Evolutionary conservation across 2,329 filamentous ascomycete genomes (phyloP), one percentile per base, ranked within the genome.

Genomic region (Lasiodiplodia hormozganensis): DNA sequence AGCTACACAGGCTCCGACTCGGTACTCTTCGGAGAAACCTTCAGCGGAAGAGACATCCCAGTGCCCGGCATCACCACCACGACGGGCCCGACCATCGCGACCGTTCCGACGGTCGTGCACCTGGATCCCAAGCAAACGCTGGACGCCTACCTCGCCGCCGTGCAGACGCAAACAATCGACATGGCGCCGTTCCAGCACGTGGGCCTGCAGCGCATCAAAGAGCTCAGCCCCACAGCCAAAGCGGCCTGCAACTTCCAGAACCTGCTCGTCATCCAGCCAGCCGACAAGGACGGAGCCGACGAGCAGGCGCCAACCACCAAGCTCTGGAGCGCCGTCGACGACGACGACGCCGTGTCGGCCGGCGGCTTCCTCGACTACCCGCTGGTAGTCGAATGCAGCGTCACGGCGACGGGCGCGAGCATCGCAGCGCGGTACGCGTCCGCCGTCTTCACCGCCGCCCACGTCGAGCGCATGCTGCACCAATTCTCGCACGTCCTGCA

Each of bases 221-320:
- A 65, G 62, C 31, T 49, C 12, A 11, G 43, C 12, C 43, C 40
- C 18, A 23, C 65, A 1, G 57, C 58, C 21, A 31, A 36, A 23
- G 38, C 40, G 12, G 76, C 77, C 67, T 87, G 85, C 70, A 83
- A 87, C 70, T 78, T 87, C 47, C 80, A 82, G 2, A 85, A 82
- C 0, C 83, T 84, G 4, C 74, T 88, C 2, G 84, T 88, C 0
- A 80, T 88, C 28, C 85, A 87, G 56, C 72, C 73, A 12, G 38
- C 3, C 38, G 38, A 40, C 38, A 40, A 40, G 12, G 38, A 40
- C 28, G 28, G 28, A 4, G 12, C 2, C 12, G 4, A 73, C 57
- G 28, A 43, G 62, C 28, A 36, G 62, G 31, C 7, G 14, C n/a
- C 31, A 56, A 53, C 31, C n/a, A 51, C 16, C 52, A 25, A 28